A percentile compares a stretch with the other conserved stretches of the same genome.
phyloP scores from a whole-genome alignment of 2,329 filamentous ascomycete species.

The Coleophoma crateriformis region DNA sequence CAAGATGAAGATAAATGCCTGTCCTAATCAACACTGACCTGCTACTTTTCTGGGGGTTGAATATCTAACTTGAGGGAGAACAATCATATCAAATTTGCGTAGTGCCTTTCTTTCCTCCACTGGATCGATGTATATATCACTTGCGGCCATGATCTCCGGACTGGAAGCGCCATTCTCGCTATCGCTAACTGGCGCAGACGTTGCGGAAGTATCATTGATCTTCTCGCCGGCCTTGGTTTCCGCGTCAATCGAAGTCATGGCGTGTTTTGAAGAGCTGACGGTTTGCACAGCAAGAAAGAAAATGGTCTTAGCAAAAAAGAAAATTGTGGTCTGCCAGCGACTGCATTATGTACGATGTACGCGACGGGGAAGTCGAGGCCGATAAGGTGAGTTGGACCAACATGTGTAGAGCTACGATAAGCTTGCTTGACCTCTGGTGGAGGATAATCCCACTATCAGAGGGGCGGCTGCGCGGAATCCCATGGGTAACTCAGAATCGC shows the following conservation, averaged over 20 bases:
- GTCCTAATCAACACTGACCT: too few species aligned
- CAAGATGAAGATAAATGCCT: neutral
- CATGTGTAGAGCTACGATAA: neutral
- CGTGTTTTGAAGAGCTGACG: neutral
- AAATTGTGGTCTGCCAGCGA: neutral
- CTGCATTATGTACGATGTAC: neutral
- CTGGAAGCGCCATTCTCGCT: neutral
- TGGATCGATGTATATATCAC: constrained; percentile 1
- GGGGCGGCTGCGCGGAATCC: neutral
- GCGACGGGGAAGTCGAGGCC: neutral
- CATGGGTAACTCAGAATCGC: neutral
- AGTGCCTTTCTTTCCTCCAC: neutral
- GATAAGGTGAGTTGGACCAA: neutral
- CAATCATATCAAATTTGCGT: neutral
- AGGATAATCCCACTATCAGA: neutral
- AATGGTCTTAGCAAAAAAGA: neutral
- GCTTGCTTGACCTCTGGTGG: neutral
- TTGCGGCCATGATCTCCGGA: neutral
- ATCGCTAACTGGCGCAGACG: neutral
- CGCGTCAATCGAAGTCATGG: neutral
- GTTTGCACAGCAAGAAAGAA: neutral
- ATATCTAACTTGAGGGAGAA: neutral
- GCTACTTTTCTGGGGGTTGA: too few species aligned
- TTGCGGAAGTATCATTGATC: neutral
- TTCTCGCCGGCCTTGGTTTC: neutral